phyloP scores from a whole-genome alignment of 2,329 filamentous ascomycete genomes.

The Berkeleyomyces basicola region DNA sequence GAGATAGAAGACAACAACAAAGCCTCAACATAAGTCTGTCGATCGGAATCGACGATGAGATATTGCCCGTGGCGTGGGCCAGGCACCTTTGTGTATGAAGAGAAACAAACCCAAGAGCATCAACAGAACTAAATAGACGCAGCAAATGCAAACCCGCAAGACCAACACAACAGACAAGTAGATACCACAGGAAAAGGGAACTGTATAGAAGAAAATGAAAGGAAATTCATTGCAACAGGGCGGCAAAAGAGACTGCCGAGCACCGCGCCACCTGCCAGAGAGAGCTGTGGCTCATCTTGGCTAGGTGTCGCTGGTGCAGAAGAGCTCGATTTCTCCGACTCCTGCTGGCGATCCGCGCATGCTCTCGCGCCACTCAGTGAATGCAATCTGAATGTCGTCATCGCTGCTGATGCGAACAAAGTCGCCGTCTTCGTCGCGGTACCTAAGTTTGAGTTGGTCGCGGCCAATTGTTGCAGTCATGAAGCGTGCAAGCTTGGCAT shows the following conservation, averaged over 20 bases:
- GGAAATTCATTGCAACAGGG: background rate
- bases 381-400: constrained; percentile 90
- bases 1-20: background rate
- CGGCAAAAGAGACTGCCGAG: constrained; percentile 8
- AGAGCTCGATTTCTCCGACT: constrained; percentile 80
- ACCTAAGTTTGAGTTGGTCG: constrained; percentile 72
- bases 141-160: constrained; percentile 8
- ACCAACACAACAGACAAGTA: constrained; percentile 10
- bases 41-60: background rate
- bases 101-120: background rate
- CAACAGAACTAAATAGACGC: constrained; percentile 10
- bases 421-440: constrained; percentile 82
- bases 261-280: too few species aligned
- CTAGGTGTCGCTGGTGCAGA: constrained; percentile 44
- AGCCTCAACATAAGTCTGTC: background rate
- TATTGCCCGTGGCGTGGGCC: background rate
- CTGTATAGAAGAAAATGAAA: constrained; percentile 10
- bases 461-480: constrained; percentile 70
- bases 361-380: constrained; percentile 78
- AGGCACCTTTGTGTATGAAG: background rate
- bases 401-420: constrained; percentile 88
- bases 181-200: constrained; percentile 13
- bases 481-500: constrained; percentile 80
- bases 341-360: constrained; percentile 39
- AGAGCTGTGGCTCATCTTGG: background rate